Evolutionary conservation across 805 yeast species (phyloP), one percentile per base, ranked within the genome.

Genomic region (Phaffomyces thermotolerans): DNA sequence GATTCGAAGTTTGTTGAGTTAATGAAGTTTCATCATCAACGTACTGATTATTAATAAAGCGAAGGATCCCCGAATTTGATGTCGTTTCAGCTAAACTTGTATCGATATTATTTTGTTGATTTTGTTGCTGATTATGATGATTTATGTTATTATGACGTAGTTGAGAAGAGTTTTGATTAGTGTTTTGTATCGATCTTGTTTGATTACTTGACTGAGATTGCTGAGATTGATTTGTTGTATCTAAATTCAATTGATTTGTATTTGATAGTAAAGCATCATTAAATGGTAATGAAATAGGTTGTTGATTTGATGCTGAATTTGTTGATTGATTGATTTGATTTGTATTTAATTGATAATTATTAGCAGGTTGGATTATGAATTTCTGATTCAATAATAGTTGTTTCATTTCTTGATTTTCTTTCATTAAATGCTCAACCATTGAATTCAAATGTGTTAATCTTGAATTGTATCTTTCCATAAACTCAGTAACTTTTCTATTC

Each of bases 41-140:
- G 30, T 58, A 58, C 38, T 58, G 62, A 29, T 58, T 58, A 46
- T 58, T 58, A 29, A 58, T 56, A 45, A 58, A 58, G 39, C 62
- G 49, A 31, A 58, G 43, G 44, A 58, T 58, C 2, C 58, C 59
- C 40, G 47, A 49, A 12, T 50, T 53, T 9, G 52, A 39, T 2
- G 53, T 34, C 3, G 54, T 36, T 22, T 56, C 61, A 8, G 45
- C 43, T 9, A 54, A 34, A 1, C 56, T 38, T 13, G 45, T 34
- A 36, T 54, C 59, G 10, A 56, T 40, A 18, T 15, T 27, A 20
- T 20, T 20, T 20, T 14, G 41, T n/a, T 15, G 41, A 17, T 22
- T 9, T 22, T 48, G 27, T 54, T 41, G 63, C 14, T 54, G 62
- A 40, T 18, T 23, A 3, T 33, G 37, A 23, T 13, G 37, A 30